Conservation (phyloP, 768 basidiomycete genomes). For the Russula virescens region DNA sequence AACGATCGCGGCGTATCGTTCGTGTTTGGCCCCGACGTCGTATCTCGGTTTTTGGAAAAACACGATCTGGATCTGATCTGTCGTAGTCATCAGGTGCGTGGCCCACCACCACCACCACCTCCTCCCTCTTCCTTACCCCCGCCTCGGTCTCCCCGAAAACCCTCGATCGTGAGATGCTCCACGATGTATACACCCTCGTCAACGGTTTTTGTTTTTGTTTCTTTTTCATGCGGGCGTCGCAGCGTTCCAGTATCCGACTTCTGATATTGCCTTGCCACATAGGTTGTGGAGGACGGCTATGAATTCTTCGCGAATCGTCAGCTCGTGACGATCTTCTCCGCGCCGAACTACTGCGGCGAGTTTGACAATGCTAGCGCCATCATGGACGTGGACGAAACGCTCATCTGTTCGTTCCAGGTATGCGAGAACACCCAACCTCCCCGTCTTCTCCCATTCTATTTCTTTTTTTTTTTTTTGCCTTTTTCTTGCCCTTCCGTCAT, state of each 20-base stretch:
- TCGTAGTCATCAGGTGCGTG: constrained; percentile 87
- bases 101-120: too few relatives aligned
- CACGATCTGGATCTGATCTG: constrained; percentile 99
- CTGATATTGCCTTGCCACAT: background rate
- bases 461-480: background rate
- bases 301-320: constrained; percentile 98
- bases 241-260: background rate
- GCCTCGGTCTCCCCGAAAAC: background rate
- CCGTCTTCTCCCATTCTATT: background rate
- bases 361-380: constrained; percentile 99
- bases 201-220: too few relatives aligned
- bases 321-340: constrained; percentile 93
- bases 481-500: too few relatives aligned
- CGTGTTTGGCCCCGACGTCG: constrained; percentile 98
- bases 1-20: constrained; percentile 98
- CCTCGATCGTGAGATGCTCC: too few relatives aligned
- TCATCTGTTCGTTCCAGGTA: constrained; percentile 97
- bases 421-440: background rate
- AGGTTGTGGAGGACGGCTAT: constrained; percentile 99
- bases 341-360: constrained; percentile 91
- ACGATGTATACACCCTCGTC: too few relatives aligned
- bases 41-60: constrained; percentile 94
- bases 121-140: too few relatives aligned
- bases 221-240: too few relatives aligned
- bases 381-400: constrained; percentile 98